Evolutionary conservation across 2,329 filamentous ascomycete genomes (phyloP).

Genomic region (Knoxdaviesia capensis): DNA sequence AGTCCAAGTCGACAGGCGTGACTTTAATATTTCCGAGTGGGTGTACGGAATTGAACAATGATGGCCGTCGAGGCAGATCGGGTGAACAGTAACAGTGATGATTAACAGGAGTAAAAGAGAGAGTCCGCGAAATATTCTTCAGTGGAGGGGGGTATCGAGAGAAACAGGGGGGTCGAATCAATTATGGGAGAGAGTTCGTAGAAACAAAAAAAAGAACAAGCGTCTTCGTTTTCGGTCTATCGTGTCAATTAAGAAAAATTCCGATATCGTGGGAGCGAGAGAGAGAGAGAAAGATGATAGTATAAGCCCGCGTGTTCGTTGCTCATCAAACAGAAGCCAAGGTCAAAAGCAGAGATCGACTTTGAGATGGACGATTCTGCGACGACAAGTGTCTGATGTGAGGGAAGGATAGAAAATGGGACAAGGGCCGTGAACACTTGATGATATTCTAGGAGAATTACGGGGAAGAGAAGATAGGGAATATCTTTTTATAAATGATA

Average conservation of each 20-base stretch:
- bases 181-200: slow-evolving; percentile 22
- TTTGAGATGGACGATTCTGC: slow-evolving; percentile 8
- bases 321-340: slow-evolving; percentile 10
- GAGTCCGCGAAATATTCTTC: no score
- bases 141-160: no score
- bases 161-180: slow-evolving; percentile 16
- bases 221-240: no score
- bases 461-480: slow-evolving; percentile 11
- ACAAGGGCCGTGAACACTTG: slow-evolving; percentile 18
- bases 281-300: slow-evolving; percentile 9
- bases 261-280: no score
- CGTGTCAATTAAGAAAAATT: no score
- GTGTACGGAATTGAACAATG: slow-evolving; percentile 7
- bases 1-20: slow-evolving; percentile 8
- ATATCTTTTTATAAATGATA: slow-evolving; percentile 10
- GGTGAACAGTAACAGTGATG: no score
- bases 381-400: slow-evolving; percentile 12
- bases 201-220: slow-evolving; percentile 19
- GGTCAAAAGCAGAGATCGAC: slow-evolving; percentile 9
- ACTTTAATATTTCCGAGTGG: no score
- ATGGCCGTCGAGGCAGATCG: neutral
- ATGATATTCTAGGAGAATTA: slow-evolving; percentile 15
- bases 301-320: slow-evolving; percentile 6
- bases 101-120: no score
- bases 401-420: slow-evolving; percentile 7